Evolutionary conservation across 495 filamentous ascomycete species (phyloP).

Genomic region (Penicillium paradoxum): DNA sequence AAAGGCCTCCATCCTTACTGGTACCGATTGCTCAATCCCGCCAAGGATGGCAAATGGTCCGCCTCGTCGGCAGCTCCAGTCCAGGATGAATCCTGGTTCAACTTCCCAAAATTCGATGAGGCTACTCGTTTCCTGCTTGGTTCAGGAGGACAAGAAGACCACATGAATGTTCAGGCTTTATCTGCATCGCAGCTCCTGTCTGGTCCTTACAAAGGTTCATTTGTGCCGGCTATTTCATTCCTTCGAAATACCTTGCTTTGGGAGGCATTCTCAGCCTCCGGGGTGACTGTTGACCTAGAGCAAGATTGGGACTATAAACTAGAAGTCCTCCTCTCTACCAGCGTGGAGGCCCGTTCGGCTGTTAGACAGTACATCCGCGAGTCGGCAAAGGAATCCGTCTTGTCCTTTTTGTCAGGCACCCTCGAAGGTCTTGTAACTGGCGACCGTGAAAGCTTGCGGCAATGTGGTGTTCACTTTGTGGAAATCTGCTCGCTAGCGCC

Average conservation of each 20-base stretch:
- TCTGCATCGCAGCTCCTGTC: conserved; percentile 25
- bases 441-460: conserved; percentile 42
- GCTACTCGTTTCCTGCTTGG: conserved; percentile 31
- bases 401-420: conserved; percentile 46
- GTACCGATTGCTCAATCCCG: conserved; percentile 61
- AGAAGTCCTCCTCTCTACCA: conserved; percentile 61
- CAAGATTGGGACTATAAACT: conserved; percentile 82
- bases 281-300: conserved; percentile 53
- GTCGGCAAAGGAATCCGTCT: conserved; percentile 27
- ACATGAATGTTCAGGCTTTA: conserved; percentile 16
- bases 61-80: conserved; percentile 9
- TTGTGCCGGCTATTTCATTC: conserved; percentile 61
- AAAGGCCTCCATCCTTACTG: conserved; percentile 83
- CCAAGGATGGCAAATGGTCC: conserved; percentile 26
- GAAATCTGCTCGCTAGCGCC: conserved; percentile 63
- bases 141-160: conserved; percentile 16
- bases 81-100: conserved; percentile 30
- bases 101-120: conserved; percentile 44
- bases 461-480: conserved; percentile 57
- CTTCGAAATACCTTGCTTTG: conserved; percentile 69
- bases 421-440: conserved; percentile 56
- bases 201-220: conserved; percentile 34
- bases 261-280: conserved; percentile 56
- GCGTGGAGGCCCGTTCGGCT: conserved; percentile 52
- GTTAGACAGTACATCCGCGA: conserved; percentile 50